Conservation (phyloP, 176 grass and related monocot species). For the Juncus inflexus region DNA sequence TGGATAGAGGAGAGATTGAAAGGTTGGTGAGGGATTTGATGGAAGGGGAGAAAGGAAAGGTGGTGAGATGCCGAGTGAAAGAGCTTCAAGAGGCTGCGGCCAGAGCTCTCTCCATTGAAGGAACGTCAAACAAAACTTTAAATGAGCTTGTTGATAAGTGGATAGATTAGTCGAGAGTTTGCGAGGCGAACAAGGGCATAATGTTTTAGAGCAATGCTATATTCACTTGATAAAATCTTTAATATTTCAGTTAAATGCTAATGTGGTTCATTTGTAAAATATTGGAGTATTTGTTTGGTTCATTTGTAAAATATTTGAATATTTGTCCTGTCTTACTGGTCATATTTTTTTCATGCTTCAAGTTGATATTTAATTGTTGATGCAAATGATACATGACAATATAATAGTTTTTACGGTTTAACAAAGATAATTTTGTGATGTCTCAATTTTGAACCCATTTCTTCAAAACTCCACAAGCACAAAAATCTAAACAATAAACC, state of each 20-base stretch:
- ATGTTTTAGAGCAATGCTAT: neutral
- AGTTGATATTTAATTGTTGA: too few species aligned
- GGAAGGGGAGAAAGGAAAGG: constrained; percentile 31
- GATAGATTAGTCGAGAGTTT: constrained; percentile 14
- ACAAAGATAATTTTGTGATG: too few species aligned
- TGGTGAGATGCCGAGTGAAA: constrained; percentile 12
- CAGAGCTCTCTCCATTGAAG: constrained; percentile 19
- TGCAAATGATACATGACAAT: too few species aligned
- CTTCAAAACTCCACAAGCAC: too few species aligned
- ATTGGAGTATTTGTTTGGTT: too few species aligned
- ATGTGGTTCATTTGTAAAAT: neutral
- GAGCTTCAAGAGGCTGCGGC: constrained; percentile 28
- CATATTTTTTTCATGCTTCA: too few species aligned
- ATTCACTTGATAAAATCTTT: neutral
- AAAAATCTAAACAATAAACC: too few species aligned
- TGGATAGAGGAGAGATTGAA: constrained; percentile 36
- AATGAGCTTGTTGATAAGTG: constrained; percentile 29
- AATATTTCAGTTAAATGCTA: neutral
- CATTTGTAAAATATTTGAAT: too few species aligned
- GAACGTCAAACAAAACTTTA: constrained; percentile 15
- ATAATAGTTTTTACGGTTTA: too few species aligned
- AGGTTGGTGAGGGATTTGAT: constrained; percentile 41
- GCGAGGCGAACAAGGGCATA: too few species aligned
- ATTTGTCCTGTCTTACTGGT: too few species aligned
- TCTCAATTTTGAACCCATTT: too few species aligned